Base-by-base conservation (phyloP, 768 basidiomycete genomes). In the Tephrocybe sp. region DNA sequence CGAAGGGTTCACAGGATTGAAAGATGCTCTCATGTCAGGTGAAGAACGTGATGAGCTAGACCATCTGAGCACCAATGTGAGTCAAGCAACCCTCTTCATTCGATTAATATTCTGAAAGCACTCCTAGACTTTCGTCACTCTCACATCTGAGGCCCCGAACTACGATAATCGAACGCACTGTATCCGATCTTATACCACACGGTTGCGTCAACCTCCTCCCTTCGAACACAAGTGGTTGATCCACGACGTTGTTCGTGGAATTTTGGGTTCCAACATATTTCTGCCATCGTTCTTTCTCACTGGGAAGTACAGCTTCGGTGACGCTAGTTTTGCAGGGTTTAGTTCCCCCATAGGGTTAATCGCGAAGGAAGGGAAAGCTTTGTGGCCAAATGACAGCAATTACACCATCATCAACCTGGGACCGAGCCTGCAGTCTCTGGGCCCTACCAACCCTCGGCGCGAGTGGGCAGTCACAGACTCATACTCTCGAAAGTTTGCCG, bases 241-340 rank as follows among this genome's bases (percentile, higher is more conserved):
- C 17, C 48, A 49, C 3, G 62, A 67, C 21, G 61, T 57, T 28
- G 54, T 54, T 26, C 51, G 54, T 17, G 61, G 60, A 17, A 56
- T 59, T 4, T 25, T 58, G 6, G 57, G 61, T 9, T 58, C 61
- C 2, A 51, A 53, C 1, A 32, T 62, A 11, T 64, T 54, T 39
- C 37, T 67, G 34, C 39, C 55, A 7, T 57, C 64, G 5, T 17
- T 57, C 10, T 40, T 45, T 28, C 28, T 56, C 25, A 38, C 32
- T 21, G 48, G 55, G n/a, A 55, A 48, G 33, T 50, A 58, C 34
- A 53, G 54, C 38, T 67, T 61, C 50, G 56, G 55, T 3, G 66
- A 65, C 40, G 48, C 64, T 0, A 62, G 59, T 1, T 61, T 62
- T 42, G 58, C 61, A 25, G 66, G 64, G 0, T 65, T 61, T 47